Base-by-base conservation (phyloP, 768 basidiomycete genomes). In the Sporobolomyces phaffii region DNA sequence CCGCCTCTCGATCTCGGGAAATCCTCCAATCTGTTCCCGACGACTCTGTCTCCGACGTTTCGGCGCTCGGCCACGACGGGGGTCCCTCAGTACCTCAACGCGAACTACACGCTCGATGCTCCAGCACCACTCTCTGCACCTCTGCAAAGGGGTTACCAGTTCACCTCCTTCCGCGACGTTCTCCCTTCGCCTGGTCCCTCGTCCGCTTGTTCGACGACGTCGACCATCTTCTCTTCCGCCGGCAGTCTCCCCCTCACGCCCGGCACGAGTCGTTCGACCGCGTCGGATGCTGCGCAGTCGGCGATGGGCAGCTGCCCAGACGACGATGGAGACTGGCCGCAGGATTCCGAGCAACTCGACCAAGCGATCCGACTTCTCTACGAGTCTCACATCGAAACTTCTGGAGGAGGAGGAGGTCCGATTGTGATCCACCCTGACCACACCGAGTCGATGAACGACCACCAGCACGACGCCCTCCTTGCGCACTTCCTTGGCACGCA, bases 1-100 rank as follows among this genome's bases (percentile, higher is more conserved):
- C 62, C 62, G 2, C 62, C 62, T 2, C 62, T 63, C 53, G 53
- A 63, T 31, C 62, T 63, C 53, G 62, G 62, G 24, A 47, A 44
- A 20, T 48, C 44, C 2, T 63, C 62, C 3, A 63, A 63, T 38
- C 53, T 63, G n/a, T 56, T 48, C 53, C 62, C 62, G 14, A 48
- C 62, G 5, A 47, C 41, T 2, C 51, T 62, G 34, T 28, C 28
- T 5, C 61, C 51, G 4, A 17, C 61, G 14, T 38, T 48, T 29
- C 62, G 62, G 6, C 62, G 53, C 8, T 48, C 62, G 14, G 52
- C 62, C 14, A 63, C 62, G 45, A 56, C 62, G 3, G 62, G 62
- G 26, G 52, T 56, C 3, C 53, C 62, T 20, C 53, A 48, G 33
- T 53, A 47, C 52, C 61, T 62, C 61, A 62, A 44, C 34, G 51